These are phyloP conservation scores for Dipodascopsis uninucleata DNA, from an alignment of 805 yeast species.

Conservation along the genomic window DNA sequence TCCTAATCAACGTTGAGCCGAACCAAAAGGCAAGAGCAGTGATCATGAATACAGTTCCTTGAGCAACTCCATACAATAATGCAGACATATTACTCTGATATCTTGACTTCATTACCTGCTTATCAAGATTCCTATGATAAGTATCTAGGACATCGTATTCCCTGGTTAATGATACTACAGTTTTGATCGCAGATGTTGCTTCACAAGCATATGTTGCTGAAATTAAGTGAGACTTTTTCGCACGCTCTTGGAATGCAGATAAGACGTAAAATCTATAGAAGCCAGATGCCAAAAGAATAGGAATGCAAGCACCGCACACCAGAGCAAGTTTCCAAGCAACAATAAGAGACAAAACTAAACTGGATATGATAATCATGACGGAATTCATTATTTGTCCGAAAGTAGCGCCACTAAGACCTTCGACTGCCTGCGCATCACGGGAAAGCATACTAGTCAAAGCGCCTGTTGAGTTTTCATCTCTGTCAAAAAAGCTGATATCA, in stretches of 20 bases:
- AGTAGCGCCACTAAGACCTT: slow-evolving; percentile 43
- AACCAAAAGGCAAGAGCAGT: slow-evolving; percentile 43
- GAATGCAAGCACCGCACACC: slow-evolving; percentile 39
- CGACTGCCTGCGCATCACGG: slow-evolving; percentile 39
- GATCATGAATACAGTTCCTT: slow-evolving; percentile 40
- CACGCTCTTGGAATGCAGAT: slow-evolving; percentile 36
- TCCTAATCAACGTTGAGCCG: slow-evolving; percentile 37
- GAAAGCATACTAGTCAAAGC: slow-evolving; percentile 39
- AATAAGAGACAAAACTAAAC: slow-evolving; percentile 40
- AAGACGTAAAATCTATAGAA: slow-evolving; percentile 39
- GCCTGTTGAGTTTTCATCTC: slow-evolving; percentile 39
- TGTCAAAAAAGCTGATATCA: slow-evolving; percentile 40
- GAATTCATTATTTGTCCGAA: slow-evolving; percentile 40
- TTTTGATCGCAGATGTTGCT: slow-evolving; percentile 40
- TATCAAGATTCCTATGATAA: slow-evolving; percentile 33
- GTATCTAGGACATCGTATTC: slow-evolving; percentile 38
- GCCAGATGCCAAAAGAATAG: slow-evolving; percentile 38
- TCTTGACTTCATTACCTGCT: slow-evolving; percentile 36
- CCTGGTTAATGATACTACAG: slow-evolving; percentile 42
- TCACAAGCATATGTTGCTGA: slow-evolving; percentile 43
- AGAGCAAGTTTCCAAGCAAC: slow-evolving; percentile 41
- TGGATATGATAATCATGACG: slow-evolving; percentile 39
- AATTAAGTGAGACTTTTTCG: slow-evolving; percentile 38
- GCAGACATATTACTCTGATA: slow-evolving; percentile 33
- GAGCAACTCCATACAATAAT: slow-evolving; percentile 37